Conservation (phyloP, 2,329 filamentous ascomycete species). For the Calonectria pseudoturangicola region DNA sequence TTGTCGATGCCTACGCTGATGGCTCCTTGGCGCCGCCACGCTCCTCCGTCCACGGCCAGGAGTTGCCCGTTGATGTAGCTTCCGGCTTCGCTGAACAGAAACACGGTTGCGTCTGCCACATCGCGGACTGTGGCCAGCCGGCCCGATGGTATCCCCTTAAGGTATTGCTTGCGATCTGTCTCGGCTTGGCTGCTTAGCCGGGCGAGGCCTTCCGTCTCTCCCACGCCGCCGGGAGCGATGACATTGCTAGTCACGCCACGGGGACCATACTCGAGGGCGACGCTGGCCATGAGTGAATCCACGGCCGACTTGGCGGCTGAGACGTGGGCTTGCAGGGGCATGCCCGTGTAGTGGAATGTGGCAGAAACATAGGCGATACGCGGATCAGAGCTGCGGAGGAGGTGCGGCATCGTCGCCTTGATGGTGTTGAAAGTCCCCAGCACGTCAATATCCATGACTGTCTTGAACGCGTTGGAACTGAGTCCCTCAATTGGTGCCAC, state of each 20-base stretch:
- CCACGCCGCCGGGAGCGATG: constrained; percentile 91
- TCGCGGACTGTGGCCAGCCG: constrained; percentile 88
- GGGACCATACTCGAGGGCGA: constrained; percentile 93
- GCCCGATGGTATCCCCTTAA: constrained; percentile 79
- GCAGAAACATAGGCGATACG: constrained; percentile 94
- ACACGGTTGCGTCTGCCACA: constrained; percentile 94
- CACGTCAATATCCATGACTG: constrained; percentile 97
- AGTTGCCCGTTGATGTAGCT: constrained; percentile 90
- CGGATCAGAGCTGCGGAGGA: constrained; percentile 84
- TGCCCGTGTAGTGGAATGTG: constrained; percentile 92
- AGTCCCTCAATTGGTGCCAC: constrained; percentile 88
- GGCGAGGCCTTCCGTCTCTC: constrained; percentile 87
- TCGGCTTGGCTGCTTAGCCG: constrained; percentile 70
- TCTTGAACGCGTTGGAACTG: constrained; percentile 92
- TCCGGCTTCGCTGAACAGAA: constrained; percentile 88
- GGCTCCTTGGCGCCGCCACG: constrained; percentile 72
- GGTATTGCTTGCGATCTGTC: constrained; percentile 58
- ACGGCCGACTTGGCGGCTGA: constrained; percentile 93
- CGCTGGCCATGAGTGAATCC: constrained; percentile 86
- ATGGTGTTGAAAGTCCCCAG: constrained; percentile 95
- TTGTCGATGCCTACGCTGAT: constrained; percentile 68
- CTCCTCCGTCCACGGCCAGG: constrained; percentile 82
- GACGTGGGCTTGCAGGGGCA: constrained; percentile 92
- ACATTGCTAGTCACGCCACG: constrained; percentile 91
- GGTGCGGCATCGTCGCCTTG: constrained; percentile 90